Evolutionary conservation across 371 early-diverging fungal genomes (phyloP), one percentile per base, ranked within the genome.

Genomic region (Chytridiales sp.): DNA sequence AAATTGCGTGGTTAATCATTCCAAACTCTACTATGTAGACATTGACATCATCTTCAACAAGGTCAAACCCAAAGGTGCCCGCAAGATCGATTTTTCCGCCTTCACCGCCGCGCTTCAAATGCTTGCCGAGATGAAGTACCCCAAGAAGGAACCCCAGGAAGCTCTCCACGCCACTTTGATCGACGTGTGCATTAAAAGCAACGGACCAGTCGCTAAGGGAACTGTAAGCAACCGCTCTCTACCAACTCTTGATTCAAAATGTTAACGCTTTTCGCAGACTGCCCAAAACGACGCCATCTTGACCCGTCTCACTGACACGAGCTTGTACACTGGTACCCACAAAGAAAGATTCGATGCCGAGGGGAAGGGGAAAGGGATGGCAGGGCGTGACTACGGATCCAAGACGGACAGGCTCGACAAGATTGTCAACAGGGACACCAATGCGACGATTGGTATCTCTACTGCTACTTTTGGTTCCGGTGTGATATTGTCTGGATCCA

Each of bases 11-110:
- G 6, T 11, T n/a, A n/a, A n/a, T 38, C 38, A 38, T 38, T 11
- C 6, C 48, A 21, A n/a, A 9, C n/a, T n/a, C n/a, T n/a, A n/a
- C n/a, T n/a, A n/a, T 21, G 56, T 49, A 2, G 78, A 80, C 39
- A 67, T 76, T 50, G 80, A 80, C 55, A 80, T 80, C 59, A 62
- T 71, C 41, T 80, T 78, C 69, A 80, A 76, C 70, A 80, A 78
- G 62, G 76, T 72, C 60, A 78, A 78, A 57, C 60, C 71, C 31
- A 78, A 78, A 61, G 67, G 58, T 21, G 55, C 62, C 22, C 58
- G 79, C 24, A 59, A 64, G 22, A 55, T 78, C 35, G 71, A 74
- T 53, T 74, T 64, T 62, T 53, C 66, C 53, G 50, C 55, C 29
- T 78, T 78, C 50, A 41, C 54, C 30, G 64, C 53, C n/a, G 79